phyloP scores from a whole-genome alignment of 164 flowering plant species.

The Stephania japonica region DNA sequence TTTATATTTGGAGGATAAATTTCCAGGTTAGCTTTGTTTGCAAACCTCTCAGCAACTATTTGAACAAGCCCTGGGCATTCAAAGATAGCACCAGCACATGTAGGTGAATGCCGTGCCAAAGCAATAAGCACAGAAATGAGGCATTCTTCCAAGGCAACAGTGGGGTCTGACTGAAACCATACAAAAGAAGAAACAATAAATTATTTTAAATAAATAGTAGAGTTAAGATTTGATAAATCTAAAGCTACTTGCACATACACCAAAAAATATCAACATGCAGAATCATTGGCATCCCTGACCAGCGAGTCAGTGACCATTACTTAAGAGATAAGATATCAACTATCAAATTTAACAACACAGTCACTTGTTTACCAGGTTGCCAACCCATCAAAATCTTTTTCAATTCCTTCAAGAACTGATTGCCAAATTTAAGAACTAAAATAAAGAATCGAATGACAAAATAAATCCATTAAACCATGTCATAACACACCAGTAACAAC shows the following conservation, averaged over 20 bases:
- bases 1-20: conserved; percentile 52
- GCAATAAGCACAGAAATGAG: conserved; percentile 60
- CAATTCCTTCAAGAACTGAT: too few relatives aligned
- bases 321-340: too few relatives aligned
- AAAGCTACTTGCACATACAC: neutral
- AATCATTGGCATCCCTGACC: neutral
- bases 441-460: too few relatives aligned
- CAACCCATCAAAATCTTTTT: too few relatives aligned
- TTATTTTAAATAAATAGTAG: neutral
- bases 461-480: too few relatives aligned
- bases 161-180: conserved; percentile 54
- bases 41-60: conserved; percentile 48
- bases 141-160: conserved; percentile 60
- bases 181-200: conserved; percentile 10
- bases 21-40: conserved; percentile 29
- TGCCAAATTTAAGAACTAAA: too few relatives aligned
- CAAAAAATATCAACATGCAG: neutral
- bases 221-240: neutral
- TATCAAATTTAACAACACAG: too few relatives aligned
- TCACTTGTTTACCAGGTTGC: too few relatives aligned
- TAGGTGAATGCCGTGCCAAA: conserved; percentile 84
- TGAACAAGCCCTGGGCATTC: conserved; percentile 67
- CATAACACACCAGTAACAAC: too few relatives aligned
- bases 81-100: conserved; percentile 64
- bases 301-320: too few relatives aligned